Conservation (phyloP, 208 protist genomes). For the Crithidia acanthocephali region DNA sequence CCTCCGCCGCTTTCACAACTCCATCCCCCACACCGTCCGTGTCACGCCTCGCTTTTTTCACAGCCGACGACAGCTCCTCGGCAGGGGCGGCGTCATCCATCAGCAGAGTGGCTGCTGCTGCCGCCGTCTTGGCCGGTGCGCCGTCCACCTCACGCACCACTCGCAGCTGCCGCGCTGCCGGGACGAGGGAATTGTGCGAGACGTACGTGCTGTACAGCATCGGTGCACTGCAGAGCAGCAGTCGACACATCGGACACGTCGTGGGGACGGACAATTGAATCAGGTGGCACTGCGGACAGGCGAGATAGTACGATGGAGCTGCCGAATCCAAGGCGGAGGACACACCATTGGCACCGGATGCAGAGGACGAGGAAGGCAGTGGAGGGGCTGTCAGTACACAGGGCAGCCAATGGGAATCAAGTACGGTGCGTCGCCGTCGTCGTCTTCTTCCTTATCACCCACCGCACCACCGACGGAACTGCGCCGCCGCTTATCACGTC, state of each 20-base stretch:
- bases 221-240: slow-evolving; percentile 75
- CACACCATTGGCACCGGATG: no score
- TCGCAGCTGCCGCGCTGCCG: slow-evolving; percentile 29
- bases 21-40: slow-evolving; percentile 15
- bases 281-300: slow-evolving; percentile 81
- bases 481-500: slow-evolving; percentile 9
- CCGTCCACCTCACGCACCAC: not conserved
- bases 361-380: not conserved
- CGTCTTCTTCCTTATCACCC: slow-evolving; percentile 2
- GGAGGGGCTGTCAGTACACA: slow-evolving; percentile 37
- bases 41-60: slow-evolving; percentile 1
- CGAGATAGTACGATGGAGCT: slow-evolving; percentile 36
- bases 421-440: slow-evolving; percentile 7
- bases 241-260: slow-evolving; percentile 75
- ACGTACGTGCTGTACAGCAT: slow-evolving; percentile 72
- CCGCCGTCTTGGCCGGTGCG: not conserved
- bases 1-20: not conserved
- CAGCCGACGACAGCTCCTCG: not conserved
- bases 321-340: not conserved
- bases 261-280: slow-evolving; percentile 73
- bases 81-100: not conserved
- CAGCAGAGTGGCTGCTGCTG: not conserved
- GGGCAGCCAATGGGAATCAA: slow-evolving; percentile 81
- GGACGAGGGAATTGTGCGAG: slow-evolving; percentile 62
- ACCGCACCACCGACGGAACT: not conserved